phyloP scores from a whole-genome alignment of 768 basidiomycete genomes.

The Nidularia sp. region DNA sequence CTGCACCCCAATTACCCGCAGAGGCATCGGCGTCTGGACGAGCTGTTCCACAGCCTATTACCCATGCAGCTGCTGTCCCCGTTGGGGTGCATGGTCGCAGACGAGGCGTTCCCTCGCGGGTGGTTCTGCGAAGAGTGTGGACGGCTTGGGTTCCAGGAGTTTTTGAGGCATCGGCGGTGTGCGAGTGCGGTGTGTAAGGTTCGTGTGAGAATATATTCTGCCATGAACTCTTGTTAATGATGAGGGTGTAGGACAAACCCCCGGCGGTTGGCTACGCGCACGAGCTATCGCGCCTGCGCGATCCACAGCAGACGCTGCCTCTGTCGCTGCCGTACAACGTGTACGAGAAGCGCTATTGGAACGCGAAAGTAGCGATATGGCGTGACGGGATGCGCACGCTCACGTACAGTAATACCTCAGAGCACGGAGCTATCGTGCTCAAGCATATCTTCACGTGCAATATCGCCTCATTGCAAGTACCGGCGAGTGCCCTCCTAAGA shows the following conservation, averaged over 20 bases:
- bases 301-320: slow-evolving; percentile 27
- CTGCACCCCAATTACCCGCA: slow-evolving; percentile 1
- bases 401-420: slow-evolving; percentile 11
- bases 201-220: slow-evolving; percentile 4
- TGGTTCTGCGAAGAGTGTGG: slow-evolving; percentile 49
- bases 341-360: slow-evolving; percentile 14
- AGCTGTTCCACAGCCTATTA: slow-evolving; percentile 19
- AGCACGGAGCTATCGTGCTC: slow-evolving; percentile 12
- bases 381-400: slow-evolving; percentile 28
- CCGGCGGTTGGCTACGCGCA: slow-evolving; percentile 17
- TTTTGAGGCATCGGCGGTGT: slow-evolving; percentile 45
- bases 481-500: slow-evolving; percentile 30
- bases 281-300: slow-evolving; percentile 23
- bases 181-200: slow-evolving; percentile 35
- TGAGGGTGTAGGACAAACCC: slow-evolving; percentile 11
- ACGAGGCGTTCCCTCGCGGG: slow-evolving; percentile 35
- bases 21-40: slow-evolving; percentile 7
- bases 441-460: slow-evolving; percentile 52
- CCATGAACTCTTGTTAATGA: not conserved
- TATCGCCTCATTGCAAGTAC: slow-evolving; percentile 28
- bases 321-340: slow-evolving; percentile 25
- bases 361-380: slow-evolving; percentile 13
- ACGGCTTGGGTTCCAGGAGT: slow-evolving; percentile 39
- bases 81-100: slow-evolving; percentile 16
- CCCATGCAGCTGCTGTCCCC: slow-evolving; percentile 24